Evolutionary conservation across 2,329 filamentous ascomycete genomes (phyloP), one percentile per base, ranked within the genome.

Genomic region (Aspergillus phoenicis): DNA sequence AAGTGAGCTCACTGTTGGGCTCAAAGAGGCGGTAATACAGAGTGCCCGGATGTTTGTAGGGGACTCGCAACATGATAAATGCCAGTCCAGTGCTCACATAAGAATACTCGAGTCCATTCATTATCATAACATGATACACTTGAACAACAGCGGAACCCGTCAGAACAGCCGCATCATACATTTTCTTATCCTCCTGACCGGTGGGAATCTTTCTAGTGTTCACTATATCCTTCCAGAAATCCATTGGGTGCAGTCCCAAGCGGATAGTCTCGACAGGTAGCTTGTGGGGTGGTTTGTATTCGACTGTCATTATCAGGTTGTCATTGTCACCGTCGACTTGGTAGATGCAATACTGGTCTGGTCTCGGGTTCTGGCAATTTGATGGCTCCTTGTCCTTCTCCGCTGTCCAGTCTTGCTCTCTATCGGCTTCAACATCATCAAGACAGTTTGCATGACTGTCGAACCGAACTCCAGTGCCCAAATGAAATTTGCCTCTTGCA

Each of bases 101-200:
- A 15, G 69, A 71, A 47, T 67, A 71, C 52, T 68, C 67, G 5
- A 73, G 64, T 5, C 70, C 67, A 60, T 71, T 64, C 52, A 68
- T 52, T n/a, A 73, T 69, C 67, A 73, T 73, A 5, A 71, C 60
- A 62, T 71, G 64, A 51, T 67, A 73, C 58, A 67, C 64, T 33
- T 72, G 64, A 10, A 64, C 64, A 20, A 71, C n/a, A 15, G 64
- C 65, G 0, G 65, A 67, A 2, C 63, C 30, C 1, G 30, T 13
- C 10, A 62, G 15, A 58, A 53, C 17, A 70, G 59, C 36, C 62
- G 69, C 68, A 60, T 70, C 66, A 30, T 67, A 64, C 24, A 20
- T 63, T 36, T 65, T 45, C 36, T 64, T 66, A 39, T 58, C 63
- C 11, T 52, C 47, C 39, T 52, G 38, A 4, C 58, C 28, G 4